Percentiles rank a stretch among this genome's conserved stretches.
These are phyloP conservation scores for Aspergillus uvarum DNA, from an alignment of 2,329 filamentous ascomycete species.

Conservation along the genomic window DNA sequence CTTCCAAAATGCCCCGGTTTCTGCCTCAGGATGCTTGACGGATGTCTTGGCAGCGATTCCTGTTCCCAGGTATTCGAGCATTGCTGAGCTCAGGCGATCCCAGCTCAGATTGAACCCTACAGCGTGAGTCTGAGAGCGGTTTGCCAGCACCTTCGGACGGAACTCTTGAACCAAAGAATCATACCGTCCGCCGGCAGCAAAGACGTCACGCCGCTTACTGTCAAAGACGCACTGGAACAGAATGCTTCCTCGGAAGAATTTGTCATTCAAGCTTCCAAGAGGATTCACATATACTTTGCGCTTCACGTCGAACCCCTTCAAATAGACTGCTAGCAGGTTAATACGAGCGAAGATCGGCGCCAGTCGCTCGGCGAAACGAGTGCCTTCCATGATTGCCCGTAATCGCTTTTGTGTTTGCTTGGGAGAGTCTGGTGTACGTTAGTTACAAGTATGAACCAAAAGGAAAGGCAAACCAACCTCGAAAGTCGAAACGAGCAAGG, in stretches of 20 bases:
- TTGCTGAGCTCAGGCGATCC: slow-evolving; percentile 71
- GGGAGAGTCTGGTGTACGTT: slow-evolving; percentile 61
- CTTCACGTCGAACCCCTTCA: slow-evolving; percentile 70
- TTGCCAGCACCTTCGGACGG: slow-evolving; percentile 65
- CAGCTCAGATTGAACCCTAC: slow-evolving; percentile 91
- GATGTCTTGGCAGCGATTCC: slow-evolving; percentile 53
- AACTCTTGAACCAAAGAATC: slow-evolving; percentile 85
- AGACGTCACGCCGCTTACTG: slow-evolving; percentile 74
- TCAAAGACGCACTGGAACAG: slow-evolving; percentile 91
- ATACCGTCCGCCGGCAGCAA: slow-evolving; percentile 91
- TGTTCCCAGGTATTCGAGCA: slow-evolving; percentile 54
- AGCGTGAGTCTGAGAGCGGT: slow-evolving; percentile 69
- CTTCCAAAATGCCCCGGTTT: slow-evolving; percentile 60
- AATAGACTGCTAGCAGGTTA: slow-evolving; percentile 72
- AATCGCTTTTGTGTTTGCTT: slow-evolving; percentile 71
- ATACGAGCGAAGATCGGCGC: slow-evolving; percentile 70
- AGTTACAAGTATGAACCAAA: slow-evolving; percentile 54
- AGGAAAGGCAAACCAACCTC: slow-evolving; percentile 54
- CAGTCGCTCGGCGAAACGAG: slow-evolving; percentile 52
- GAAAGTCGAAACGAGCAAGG: slow-evolving; percentile 85
- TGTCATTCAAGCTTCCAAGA: slow-evolving; percentile 83
- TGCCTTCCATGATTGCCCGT: slow-evolving; percentile 54
- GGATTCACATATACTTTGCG: slow-evolving; percentile 82
- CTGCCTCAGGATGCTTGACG: slow-evolving; percentile 69
- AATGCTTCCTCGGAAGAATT: slow-evolving; percentile 81